Percentiles rank a stretch among this genome's conserved stretches.
phyloP scores from a whole-genome alignment of 306 rosid genomes.

The Sechiopsis laciniata region DNA sequence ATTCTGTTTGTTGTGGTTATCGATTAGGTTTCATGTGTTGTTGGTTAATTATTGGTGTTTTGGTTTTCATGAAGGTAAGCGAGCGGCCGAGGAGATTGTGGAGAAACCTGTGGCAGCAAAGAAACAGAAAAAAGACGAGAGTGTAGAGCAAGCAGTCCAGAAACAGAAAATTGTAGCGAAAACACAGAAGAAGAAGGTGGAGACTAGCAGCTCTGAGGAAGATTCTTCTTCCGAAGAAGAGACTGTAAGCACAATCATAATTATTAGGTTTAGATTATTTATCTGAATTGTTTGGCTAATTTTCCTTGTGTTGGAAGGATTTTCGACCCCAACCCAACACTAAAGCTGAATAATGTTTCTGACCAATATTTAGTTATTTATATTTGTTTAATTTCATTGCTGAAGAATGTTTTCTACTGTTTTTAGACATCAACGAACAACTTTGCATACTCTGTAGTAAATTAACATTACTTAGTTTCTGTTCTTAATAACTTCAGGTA shows the following conservation, averaged over 20 bases:
- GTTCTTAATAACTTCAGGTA: conserved; percentile 22
- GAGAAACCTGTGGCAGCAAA: conserved; percentile 50
- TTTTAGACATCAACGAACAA: too few relatives aligned
- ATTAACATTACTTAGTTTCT: neutral
- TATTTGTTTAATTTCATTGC: neutral
- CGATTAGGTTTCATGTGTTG: too few relatives aligned
- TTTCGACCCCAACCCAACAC: neutral
- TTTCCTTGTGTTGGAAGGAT: too few relatives aligned
- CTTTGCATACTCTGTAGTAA: too few relatives aligned
- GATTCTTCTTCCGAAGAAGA: conserved; percentile 54
- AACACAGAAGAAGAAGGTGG: conserved; percentile 43
- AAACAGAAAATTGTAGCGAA: conserved; percentile 47
- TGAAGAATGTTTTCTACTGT: neutral
- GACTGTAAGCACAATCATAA: conserved; percentile 28
- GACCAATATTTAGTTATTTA: neutral
- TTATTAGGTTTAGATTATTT: neutral
- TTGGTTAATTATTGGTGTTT: neutral
- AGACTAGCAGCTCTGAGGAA: conserved; percentile 46
- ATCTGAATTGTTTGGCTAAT: neutral
- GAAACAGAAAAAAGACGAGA: conserved; percentile 58
- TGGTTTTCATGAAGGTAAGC: conserved; percentile 43
- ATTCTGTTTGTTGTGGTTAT: neutral
- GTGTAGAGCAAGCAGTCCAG: conserved; percentile 35
- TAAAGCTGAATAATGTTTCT: neutral
- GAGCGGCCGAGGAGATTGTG: conserved; percentile 48